phyloP scores from a whole-genome alignment of 208 protist genomes.

The Leishmania arabica region DNA sequence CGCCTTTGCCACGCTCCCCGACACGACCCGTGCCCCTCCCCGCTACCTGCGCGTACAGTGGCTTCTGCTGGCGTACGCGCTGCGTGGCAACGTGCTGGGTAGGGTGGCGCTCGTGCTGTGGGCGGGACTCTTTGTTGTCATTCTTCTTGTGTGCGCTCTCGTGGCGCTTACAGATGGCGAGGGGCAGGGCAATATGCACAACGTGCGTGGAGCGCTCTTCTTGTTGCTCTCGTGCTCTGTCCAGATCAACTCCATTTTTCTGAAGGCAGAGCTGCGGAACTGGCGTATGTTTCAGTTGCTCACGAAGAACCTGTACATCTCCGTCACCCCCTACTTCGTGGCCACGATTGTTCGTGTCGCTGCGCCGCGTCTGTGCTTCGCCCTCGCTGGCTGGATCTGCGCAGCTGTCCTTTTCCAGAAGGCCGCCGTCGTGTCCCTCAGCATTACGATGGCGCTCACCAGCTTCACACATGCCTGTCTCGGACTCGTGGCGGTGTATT shows the following conservation, averaged over 20 bases:
- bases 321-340: constrained; percentile 41
- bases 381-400: constrained; percentile 22
- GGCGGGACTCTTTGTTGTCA: constrained; percentile 39
- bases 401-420: constrained; percentile 36
- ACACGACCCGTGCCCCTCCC: not conserved
- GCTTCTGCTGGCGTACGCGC: constrained; percentile 29
- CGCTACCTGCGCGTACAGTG: constrained; percentile 16
- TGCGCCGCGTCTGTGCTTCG: constrained; percentile 34
- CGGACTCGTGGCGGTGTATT: constrained; percentile 39
- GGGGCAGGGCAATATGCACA: constrained; percentile 30
- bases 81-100: constrained; percentile 29
- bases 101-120: constrained; percentile 39
- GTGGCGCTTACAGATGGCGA: constrained; percentile 5
- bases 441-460: constrained; percentile 35
- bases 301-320: constrained; percentile 42
- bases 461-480: constrained; percentile 48
- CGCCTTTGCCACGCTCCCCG: not conserved
- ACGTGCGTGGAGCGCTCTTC: constrained; percentile 56
- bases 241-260: constrained; percentile 46
- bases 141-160: constrained; percentile 36
- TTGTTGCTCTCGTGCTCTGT: constrained; percentile 50
- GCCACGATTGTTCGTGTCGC: constrained; percentile 43
- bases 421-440: constrained; percentile 23
- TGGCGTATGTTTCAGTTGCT: constrained; percentile 38
- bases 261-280: constrained; percentile 52